A percentile compares a stretch with the other conserved stretches of the same genome.
Evolutionary conservation across 2,329 filamentous ascomycete species (phyloP).

Genomic region (Fusarium concolor): DNA sequence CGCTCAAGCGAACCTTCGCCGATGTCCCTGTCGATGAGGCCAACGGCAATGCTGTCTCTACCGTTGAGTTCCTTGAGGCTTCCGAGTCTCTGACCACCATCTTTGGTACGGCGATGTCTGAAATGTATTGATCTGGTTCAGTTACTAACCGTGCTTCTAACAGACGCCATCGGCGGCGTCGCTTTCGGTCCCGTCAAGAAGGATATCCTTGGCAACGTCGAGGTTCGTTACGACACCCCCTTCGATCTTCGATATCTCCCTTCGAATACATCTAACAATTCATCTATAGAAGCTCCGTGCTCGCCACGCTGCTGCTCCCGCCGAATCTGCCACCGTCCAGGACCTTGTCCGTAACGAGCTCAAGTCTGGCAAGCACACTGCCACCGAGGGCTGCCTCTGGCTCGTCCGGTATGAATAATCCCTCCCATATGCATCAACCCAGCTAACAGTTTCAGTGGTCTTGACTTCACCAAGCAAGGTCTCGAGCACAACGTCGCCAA

Average conservation of each 20-base stretch:
- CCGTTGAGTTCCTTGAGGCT: slow-evolving; percentile 90
- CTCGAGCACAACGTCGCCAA: slow-evolving; percentile 81
- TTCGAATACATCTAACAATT: slow-evolving; percentile 32
- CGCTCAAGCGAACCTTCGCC: slow-evolving; percentile 83
- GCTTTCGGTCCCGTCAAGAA: slow-evolving; percentile 92
- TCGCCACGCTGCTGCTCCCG: slow-evolving; percentile 80
- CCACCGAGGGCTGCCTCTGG: slow-evolving; percentile 92
- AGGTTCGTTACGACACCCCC: slow-evolving; percentile 64
- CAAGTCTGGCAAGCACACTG: slow-evolving; percentile 87
- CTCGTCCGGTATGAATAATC: slow-evolving; percentile 75
- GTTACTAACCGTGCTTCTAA: slow-evolving; percentile 21
- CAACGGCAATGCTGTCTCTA: slow-evolving; percentile 82
- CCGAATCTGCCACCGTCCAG: slow-evolving; percentile 86
- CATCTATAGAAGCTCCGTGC: slow-evolving; percentile 83
- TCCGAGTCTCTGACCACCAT: slow-evolving; percentile 87
- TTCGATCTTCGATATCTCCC: too few species aligned
- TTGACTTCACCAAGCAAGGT: slow-evolving; percentile 92
- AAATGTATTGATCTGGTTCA: too few species aligned
- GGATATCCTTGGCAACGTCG: slow-evolving; percentile 92
- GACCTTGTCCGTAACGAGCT: slow-evolving; percentile 87
- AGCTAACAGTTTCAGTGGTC: slow-evolving; percentile 69
- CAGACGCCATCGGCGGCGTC: slow-evolving; percentile 73
- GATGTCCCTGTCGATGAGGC: slow-evolving; percentile 81
- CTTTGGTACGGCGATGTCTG: too few species aligned
- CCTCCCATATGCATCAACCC: background rate